Evolutionary conservation across 768 basidiomycete genomes (phyloP).

Genomic region (Lactifluus volemus): DNA sequence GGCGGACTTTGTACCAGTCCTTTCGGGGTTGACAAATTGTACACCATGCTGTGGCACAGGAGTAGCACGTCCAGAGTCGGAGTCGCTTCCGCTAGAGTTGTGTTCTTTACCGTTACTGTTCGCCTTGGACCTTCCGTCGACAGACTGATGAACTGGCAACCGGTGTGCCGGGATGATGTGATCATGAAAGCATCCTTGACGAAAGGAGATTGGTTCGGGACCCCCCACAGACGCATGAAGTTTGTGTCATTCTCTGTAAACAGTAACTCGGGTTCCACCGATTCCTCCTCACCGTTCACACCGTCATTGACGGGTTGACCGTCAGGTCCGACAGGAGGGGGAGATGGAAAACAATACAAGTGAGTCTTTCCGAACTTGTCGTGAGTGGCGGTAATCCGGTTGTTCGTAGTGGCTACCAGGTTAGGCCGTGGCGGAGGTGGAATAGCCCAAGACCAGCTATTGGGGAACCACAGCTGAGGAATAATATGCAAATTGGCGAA

Average conservation of each 20-base stretch:
- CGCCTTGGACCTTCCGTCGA: slow-evolving; percentile 15
- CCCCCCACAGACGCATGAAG: slow-evolving; percentile 83
- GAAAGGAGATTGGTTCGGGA: slow-evolving; percentile 70
- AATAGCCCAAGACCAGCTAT: slow-evolving; percentile 93
- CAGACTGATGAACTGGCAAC: slow-evolving; percentile 32
- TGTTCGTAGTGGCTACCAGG: slow-evolving; percentile 47
- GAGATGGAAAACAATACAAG: slow-evolving; percentile 86
- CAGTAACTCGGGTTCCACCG: slow-evolving; percentile 73
- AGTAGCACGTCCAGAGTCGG: slow-evolving; percentile 31
- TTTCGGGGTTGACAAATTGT: slow-evolving; percentile 76
- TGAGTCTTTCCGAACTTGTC: slow-evolving; percentile 65
- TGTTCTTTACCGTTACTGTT: not conserved
- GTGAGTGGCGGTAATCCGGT: slow-evolving; percentile 65
- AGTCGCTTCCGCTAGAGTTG: slow-evolving; percentile 20
- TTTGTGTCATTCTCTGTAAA: slow-evolving; percentile 99
- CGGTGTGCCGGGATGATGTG: slow-evolving; percentile 88
- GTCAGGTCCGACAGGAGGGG: slow-evolving; percentile 74
- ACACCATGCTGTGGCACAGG: slow-evolving; percentile 41
- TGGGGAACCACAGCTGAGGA: slow-evolving; percentile 95
- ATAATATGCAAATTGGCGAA: slow-evolving; percentile 85
- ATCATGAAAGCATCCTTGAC: slow-evolving; percentile 99
- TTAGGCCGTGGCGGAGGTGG: slow-evolving; percentile 59
- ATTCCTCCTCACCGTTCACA: slow-evolving; percentile 55
- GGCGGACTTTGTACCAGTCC: slow-evolving; percentile 84
- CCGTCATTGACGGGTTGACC: slow-evolving; percentile 41